Evolutionary conservation across 257 asterid species (phyloP).

Genomic region (Prunella vulgaris): DNA sequence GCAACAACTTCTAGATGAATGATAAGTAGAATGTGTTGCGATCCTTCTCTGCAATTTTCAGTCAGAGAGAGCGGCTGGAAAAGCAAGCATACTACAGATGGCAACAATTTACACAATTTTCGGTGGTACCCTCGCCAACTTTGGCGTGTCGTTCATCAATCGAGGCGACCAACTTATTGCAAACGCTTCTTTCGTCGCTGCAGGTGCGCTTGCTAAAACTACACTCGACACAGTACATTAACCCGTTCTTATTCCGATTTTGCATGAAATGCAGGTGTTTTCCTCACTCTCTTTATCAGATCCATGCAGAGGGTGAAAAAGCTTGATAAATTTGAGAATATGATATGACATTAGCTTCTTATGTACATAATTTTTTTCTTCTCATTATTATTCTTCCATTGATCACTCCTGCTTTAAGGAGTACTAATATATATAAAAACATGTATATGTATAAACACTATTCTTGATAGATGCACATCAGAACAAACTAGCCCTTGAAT

Average conservation of each 20-base stretch:
- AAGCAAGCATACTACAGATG: constrained; percentile 88
- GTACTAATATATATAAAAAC: not conserved
- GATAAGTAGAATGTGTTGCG: too few relatives aligned
- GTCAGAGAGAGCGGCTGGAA: constrained; percentile 97
- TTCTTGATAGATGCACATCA: too few relatives aligned
- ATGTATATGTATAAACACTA: too few relatives aligned
- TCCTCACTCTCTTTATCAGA: constrained; percentile 54
- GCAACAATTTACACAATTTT: constrained; percentile 82
- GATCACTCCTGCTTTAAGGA: not conserved
- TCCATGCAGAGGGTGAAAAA: constrained; percentile 89
- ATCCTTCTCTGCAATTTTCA: constrained; percentile 19
- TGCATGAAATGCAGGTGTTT: constrained; percentile 54
- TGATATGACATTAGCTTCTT: constrained; percentile 45
- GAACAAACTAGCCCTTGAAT: too few relatives aligned
- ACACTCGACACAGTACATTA: not conserved
- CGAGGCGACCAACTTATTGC: constrained; percentile 63
- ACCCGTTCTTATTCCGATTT: not conserved
- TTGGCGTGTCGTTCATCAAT: constrained; percentile 58
- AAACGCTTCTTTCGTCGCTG: constrained; percentile 69
- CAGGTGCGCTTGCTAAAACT: constrained; percentile 42
- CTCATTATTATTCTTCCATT: not conserved
- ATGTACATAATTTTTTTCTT: constrained; percentile 12
- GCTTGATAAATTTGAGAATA: constrained; percentile 83
- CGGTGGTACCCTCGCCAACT: constrained; percentile 74
- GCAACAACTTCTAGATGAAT: not conserved